Percentiles rank a stretch among this genome's conserved stretches.
Conservation (phyloP, 306 rosid species). For the Trifolium repens region DNA sequence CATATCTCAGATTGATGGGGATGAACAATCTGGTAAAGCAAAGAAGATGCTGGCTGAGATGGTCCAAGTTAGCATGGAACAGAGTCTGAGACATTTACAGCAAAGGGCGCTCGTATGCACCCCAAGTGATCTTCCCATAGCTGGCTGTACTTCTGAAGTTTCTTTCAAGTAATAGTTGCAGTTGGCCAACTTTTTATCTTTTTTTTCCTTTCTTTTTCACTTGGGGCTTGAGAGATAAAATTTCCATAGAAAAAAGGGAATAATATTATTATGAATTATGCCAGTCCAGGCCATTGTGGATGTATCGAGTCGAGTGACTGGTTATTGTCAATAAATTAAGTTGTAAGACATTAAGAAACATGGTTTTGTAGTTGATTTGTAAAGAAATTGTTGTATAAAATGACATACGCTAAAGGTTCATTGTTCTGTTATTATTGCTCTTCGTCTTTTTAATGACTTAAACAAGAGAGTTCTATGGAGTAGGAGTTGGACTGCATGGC, state of each 20-base stretch:
- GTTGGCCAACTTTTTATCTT: slow-evolving; percentile 28
- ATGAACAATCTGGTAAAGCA: slow-evolving; percentile 85
- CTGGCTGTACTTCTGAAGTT: slow-evolving; percentile 75
- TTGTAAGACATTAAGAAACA: slow-evolving; percentile 43
- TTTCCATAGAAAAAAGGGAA: slow-evolving; percentile 41
- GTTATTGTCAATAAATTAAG: slow-evolving; percentile 70
- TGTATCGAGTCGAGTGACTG: slow-evolving; percentile 92
- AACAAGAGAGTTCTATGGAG: not conserved
- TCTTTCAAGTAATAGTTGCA: slow-evolving; percentile 65
- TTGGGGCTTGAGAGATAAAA: slow-evolving; percentile 54
- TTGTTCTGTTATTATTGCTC: slow-evolving; percentile 11
- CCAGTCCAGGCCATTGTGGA: slow-evolving; percentile 92
- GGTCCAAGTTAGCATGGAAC: slow-evolving; percentile 99
- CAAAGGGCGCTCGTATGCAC: slow-evolving; percentile 93
- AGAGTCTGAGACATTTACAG: slow-evolving; percentile 92
- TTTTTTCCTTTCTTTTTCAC: slow-evolving; percentile 23
- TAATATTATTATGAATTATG: slow-evolving; percentile 51
- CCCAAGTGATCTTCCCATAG: slow-evolving; percentile 78
- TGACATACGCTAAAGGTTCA: slow-evolving; percentile 40
- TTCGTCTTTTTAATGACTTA: slow-evolving; percentile 23
- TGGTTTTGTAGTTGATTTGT: slow-evolving; percentile 58
- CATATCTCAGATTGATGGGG: slow-evolving; percentile 90
- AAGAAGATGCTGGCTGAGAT: slow-evolving; percentile 97
- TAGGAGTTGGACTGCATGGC: not conserved
- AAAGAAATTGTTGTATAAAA: slow-evolving; percentile 57